phyloP scores from a whole-genome alignment of 1,284 basidiomycete species.

The Schizophyllum amplum region DNA sequence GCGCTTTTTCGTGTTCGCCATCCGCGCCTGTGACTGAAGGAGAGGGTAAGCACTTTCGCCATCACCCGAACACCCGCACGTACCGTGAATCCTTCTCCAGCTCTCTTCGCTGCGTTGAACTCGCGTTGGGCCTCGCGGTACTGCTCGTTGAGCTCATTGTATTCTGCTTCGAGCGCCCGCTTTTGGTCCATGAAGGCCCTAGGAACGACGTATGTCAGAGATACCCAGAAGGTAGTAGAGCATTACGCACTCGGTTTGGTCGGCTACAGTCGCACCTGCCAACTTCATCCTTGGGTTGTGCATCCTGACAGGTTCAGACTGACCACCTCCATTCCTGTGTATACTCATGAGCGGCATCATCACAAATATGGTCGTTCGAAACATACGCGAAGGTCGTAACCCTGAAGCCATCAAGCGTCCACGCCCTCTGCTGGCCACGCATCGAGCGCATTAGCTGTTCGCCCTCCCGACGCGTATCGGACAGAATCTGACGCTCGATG shows the following conservation, averaged over 20 bases:
- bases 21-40: not conserved
- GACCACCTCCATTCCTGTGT: slow-evolving; percentile 56
- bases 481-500: slow-evolving; percentile 73
- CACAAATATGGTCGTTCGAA: not conserved
- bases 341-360: slow-evolving; percentile 3
- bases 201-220: not conserved
- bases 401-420: slow-evolving; percentile 50
- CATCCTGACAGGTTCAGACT: slow-evolving; percentile 31
- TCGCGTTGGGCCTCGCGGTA: slow-evolving; percentile 35
- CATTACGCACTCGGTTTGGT: slow-evolving; percentile 24
- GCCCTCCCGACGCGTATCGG: slow-evolving; percentile 50
- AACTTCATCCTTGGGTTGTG: slow-evolving; percentile 22
- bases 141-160: slow-evolving; percentile 21
- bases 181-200: slow-evolving; percentile 19
- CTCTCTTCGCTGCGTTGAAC: slow-evolving; percentile 29
- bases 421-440: slow-evolving; percentile 28
- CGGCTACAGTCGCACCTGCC: slow-evolving; percentile 29
- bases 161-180: slow-evolving; percentile 13
- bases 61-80: not conserved
- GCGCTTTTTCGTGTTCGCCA: slow-evolving; percentile 45
- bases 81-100: not conserved
- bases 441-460: slow-evolving; percentile 43
- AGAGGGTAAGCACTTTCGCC: not conserved
- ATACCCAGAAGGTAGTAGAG: not conserved
- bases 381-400: slow-evolving; percentile 57